A percentile compares a stretch with the other conserved stretches of the same genome.
phyloP scores from a whole-genome alignment of 2,329 filamentous ascomycete species.

The Balansia obtecta region DNA sequence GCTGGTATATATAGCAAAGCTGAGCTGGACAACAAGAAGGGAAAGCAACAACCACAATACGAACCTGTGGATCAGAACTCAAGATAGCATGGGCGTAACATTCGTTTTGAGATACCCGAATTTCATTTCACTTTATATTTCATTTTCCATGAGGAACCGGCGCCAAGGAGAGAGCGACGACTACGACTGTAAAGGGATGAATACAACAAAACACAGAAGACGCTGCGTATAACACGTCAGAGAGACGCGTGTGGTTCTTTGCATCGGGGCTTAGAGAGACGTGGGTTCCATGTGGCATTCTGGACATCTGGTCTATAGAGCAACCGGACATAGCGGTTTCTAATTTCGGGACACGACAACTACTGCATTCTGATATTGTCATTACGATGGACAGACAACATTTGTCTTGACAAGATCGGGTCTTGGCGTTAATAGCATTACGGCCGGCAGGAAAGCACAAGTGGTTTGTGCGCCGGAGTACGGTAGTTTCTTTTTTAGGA shows the following conservation, averaged over 20 bases:
- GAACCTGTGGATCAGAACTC: conserved; percentile 23
- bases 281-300: not conserved
- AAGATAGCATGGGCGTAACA: conserved; percentile 8
- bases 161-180: not conserved
- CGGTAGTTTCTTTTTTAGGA: conserved; percentile 6
- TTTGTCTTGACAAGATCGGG: conserved; percentile 7
- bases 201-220: not conserved
- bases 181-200: not conserved
- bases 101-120: conserved; percentile 8
- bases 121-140: conserved; percentile 4
- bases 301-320: not conserved
- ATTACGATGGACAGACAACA: conserved; percentile 3
- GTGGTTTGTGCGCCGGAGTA: not conserved
- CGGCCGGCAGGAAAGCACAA: conserved; percentile 1
- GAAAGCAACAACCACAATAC: conserved; percentile 19
- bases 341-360: not conserved
- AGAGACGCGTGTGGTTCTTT: not conserved
- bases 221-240: not conserved
- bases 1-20: conserved; percentile 46
- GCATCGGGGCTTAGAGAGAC: not conserved
- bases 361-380: not conserved
- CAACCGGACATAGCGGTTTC: not conserved
- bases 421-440: conserved; percentile 10
- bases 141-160: conserved; percentile 1
- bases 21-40: conserved; percentile 36